Percentiles rank a stretch among this genome's conserved stretches.
phyloP scores from a whole-genome alignment of 2,329 filamentous ascomycete genomes.

The Pseudogymnoascus sp. region DNA sequence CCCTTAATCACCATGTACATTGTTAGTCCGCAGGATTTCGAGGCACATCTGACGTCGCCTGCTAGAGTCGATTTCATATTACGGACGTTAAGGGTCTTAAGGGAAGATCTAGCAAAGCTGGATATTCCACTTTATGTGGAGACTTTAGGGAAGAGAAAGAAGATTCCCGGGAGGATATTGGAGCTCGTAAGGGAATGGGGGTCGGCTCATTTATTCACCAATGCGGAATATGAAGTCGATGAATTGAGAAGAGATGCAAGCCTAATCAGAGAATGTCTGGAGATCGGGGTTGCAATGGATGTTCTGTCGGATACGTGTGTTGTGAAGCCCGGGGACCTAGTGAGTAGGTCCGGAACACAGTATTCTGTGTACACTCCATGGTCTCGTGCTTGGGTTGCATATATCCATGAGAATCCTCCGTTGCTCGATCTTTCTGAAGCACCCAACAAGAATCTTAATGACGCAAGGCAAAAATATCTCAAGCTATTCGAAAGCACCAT shows the following conservation, averaged over 20 bases:
- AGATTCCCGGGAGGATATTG: constrained; percentile 54
- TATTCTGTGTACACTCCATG: constrained; percentile 82
- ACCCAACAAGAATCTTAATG: constrained; percentile 48
- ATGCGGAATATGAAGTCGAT: constrained; percentile 88
- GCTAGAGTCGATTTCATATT: constrained; percentile 74
- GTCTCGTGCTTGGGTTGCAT: constrained; percentile 68
- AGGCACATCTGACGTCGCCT: constrained; percentile 69
- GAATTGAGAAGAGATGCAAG: constrained; percentile 71
- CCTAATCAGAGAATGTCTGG: constrained; percentile 53
- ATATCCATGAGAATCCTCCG: constrained; percentile 63
- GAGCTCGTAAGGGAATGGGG: constrained; percentile 65
- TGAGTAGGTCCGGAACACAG: constrained; percentile 63
- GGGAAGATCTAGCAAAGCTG: constrained; percentile 57
- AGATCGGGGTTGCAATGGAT: constrained; percentile 61
- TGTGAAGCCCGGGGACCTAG: constrained; percentile 64
- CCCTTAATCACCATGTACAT: constrained; percentile 73
- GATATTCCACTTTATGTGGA: constrained; percentile 75
- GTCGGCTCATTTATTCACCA: constrained; percentile 68
- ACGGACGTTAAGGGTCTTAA: constrained; percentile 60
- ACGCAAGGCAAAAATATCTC: constrained; percentile 38
- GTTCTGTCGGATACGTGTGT: constrained; percentile 76
- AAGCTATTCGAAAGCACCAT: constrained; percentile 54
- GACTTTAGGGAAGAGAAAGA: constrained; percentile 58
- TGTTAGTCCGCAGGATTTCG: constrained; percentile 74
- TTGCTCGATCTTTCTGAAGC: constrained; percentile 55